A percentile compares a stretch with the other conserved stretches of the same genome.
These are phyloP conservation scores for Aspergillus haitiensis DNA, from an alignment of 495 filamentous ascomycete genomes.

Conservation along the genomic window DNA sequence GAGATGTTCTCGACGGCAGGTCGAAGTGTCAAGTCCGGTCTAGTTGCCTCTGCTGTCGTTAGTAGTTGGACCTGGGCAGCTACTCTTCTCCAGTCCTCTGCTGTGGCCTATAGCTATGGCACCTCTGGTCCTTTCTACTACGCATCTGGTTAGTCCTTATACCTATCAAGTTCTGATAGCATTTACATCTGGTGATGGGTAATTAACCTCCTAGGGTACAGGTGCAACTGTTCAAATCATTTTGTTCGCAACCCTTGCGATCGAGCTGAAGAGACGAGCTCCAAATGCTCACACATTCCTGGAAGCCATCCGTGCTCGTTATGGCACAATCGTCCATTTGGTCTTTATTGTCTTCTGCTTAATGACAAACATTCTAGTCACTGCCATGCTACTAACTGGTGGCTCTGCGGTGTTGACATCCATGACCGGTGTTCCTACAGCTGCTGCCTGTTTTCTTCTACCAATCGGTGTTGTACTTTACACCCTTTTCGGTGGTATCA, in stretches of 20 bases:
- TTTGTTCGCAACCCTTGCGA: constrained; percentile 89
- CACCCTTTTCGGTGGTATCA: constrained; percentile 78
- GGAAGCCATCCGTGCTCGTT: constrained; percentile 66
- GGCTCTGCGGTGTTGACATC: constrained; percentile 84
- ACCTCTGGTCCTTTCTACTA: constrained; percentile 96
- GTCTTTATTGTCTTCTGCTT: constrained; percentile 81
- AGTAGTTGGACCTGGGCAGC: constrained; percentile 89
- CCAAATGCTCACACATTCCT: constrained; percentile 88
- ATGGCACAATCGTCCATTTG: constrained; percentile 64
- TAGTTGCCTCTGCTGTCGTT: constrained; percentile 94
- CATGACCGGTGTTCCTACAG: constrained; percentile 82
- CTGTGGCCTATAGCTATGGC: constrained; percentile 89
- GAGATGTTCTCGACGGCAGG: constrained; percentile 98
- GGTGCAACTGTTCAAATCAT: constrained; percentile 65
- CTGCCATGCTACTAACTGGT: constrained; percentile 90
- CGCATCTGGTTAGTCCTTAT: constrained; percentile 46
- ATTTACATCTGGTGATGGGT: background rate
- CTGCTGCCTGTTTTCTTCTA: constrained; percentile 87
- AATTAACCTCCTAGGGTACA: constrained; percentile 16
- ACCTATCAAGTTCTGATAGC: background rate
- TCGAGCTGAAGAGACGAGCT: constrained; percentile 85
- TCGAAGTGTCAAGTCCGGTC: constrained; percentile 87
- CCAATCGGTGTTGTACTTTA: constrained; percentile 83
- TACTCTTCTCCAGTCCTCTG: constrained; percentile 68
- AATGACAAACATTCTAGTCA: constrained; percentile 82